Evolutionary conservation across 208 protist species (phyloP), one percentile per base, ranked within the genome.

Genomic region (Crithidia thermophila): DNA sequence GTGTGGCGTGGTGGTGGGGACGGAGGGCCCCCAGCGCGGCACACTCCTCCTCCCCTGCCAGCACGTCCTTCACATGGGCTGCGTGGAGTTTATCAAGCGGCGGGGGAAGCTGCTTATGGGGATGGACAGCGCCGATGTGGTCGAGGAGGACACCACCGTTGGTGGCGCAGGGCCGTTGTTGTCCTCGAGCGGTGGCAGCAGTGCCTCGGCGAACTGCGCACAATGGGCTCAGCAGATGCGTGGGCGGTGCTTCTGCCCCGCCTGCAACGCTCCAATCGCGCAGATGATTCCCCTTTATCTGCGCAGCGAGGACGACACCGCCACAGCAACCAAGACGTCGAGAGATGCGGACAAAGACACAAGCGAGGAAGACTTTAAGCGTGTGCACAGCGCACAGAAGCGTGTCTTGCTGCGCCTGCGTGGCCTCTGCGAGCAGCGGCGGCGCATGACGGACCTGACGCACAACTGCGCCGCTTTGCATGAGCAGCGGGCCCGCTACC

Each of bases 21-120:
- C 77, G 18, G 87, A 93, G 20, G 82, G 87, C 10, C 63, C 83
- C 16, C 62, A 84, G 64, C 79, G 90, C 2, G 85, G 76, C 7
- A 73, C 81, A 21, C 75, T 95, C 10, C 58, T 95, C 23, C 57
- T 95, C 33, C 90, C 90, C 1, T 95, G 90, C 49, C 85, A 95
- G 60, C 90, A 95, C 60, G 67, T 95, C 16, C 75, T 91, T 43
- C 90, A 95, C 62, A 45, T 83, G 49, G 82, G 85, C 49, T 95
- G 90, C 53, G 80, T 81, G 8, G 87, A 95, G 37, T 95, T 85
- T 47, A 74, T 87, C 11, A 68, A 74, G 43, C 83, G 75, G 2
- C 65, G 71, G 1, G 66, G 57, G 18, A 80, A 82, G 49, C 23
- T 72, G 14, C 36, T 68, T 18, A 63, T 57, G 49, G 40, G 36